Evolutionary conservation across 116 monocot species (phyloP).

Genomic region (Phalaenopsis hybrid): DNA sequence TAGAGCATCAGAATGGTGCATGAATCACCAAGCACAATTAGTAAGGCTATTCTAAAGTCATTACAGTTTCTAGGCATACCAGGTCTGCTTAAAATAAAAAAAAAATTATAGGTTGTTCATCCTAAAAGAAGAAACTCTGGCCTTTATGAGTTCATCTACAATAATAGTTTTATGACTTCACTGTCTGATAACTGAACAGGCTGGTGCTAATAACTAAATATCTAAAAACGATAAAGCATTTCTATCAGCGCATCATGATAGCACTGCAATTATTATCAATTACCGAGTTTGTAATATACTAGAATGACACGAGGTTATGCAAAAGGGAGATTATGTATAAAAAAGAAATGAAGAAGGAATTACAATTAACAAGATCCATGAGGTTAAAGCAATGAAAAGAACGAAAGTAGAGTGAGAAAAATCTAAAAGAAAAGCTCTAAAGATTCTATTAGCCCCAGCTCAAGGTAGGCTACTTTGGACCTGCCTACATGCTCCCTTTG

Average conservation of each 20-base stretch:
- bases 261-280: not conserved
- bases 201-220: not conserved
- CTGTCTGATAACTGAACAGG: not conserved
- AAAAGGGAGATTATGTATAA: not conserved
- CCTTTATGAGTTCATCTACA: not conserved
- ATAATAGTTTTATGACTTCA: not conserved
- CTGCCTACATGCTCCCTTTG: no score
- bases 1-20: not conserved
- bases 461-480: no score
- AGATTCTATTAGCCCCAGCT: no score
- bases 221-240: not conserved
- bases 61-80: not conserved
- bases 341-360: not conserved
- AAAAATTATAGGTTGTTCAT: not conserved
- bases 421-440: no score
- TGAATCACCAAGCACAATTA: not conserved
- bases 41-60: not conserved
- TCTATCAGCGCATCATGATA: not conserved
- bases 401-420: no score
- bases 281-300: not conserved
- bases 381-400: no score
- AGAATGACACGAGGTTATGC: not conserved
- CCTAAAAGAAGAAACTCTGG: not conserved
- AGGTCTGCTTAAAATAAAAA: not conserved
- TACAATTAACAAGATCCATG: no score